phyloP scores from a whole-genome alignment of 768 basidiomycete species.

The Dacryopinax spathularia region DNA sequence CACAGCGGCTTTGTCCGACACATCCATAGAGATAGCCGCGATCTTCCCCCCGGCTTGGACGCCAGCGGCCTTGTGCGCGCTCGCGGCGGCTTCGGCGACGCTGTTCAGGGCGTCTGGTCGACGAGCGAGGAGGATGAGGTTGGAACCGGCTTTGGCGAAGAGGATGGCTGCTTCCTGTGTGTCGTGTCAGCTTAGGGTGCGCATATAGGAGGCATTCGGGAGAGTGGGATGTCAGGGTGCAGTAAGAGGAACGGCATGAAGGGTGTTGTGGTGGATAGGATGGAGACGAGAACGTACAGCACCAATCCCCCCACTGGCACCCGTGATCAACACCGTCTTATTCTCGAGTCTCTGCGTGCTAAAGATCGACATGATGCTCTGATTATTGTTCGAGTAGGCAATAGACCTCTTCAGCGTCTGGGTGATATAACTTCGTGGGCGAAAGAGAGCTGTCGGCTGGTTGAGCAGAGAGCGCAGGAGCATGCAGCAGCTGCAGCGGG shows the following conservation, averaged over 20 bases:
- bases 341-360: slow-evolving; percentile 64
- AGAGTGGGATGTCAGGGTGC: too few relatives aligned
- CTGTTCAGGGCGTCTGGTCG: slow-evolving; percentile 54
- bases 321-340: slow-evolving; percentile 79
- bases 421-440: too few relatives aligned
- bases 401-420: too few relatives aligned
- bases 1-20: slow-evolving; percentile 61
- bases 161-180: slow-evolving; percentile 76
- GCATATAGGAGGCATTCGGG: too few relatives aligned
- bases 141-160: slow-evolving; percentile 83
- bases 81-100: slow-evolving; percentile 52
- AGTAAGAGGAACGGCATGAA: too few relatives aligned
- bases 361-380: slow-evolving; percentile 41
- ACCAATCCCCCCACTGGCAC: slow-evolving; percentile 81
- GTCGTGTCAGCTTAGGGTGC: too few relatives aligned
- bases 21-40: slow-evolving; percentile 56
- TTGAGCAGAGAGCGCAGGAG: too few relatives aligned
- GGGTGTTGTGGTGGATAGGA: too few relatives aligned
- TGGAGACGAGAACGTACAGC: too few relatives aligned
- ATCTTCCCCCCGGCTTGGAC: slow-evolving; percentile 66
- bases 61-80: slow-evolving; percentile 60
- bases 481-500: too few relatives aligned
- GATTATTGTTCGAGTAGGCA: not conserved
- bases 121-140: slow-evolving; percentile 73
- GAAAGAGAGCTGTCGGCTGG: too few relatives aligned